Base-by-base conservation (phyloP, 257 asterid species). In the Fraxinus americana region DNA sequence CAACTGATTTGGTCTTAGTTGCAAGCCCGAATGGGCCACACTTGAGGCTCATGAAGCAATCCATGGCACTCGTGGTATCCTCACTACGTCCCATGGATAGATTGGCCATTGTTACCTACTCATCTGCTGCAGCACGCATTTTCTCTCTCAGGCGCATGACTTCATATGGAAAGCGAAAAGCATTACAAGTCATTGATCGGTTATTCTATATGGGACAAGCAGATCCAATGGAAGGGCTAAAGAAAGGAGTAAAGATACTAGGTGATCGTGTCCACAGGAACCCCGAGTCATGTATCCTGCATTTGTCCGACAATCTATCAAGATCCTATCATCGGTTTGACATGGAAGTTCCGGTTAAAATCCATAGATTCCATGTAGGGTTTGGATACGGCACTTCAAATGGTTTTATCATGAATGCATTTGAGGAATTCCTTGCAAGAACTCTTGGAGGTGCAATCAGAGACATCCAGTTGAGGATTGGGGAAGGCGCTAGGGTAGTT, bases 21-120 rank as follows among this genome's bases (percentile, higher is more conserved):
- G 97, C 96, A 3, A 90, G 94, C 77, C 96, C 97, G 1, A 88
- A 89, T 17, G 98, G 97, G 27, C 99, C 98, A 0, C 97, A 94
- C 80, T 73, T 94, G 30, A 86, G 97, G 92, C 94, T 92, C 45
- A 87, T 91, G 96, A 94, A 90, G 84, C 97, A 94, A 82, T 90
- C 96, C 11, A 92, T 94, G 98, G 95, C 97, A 0, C 73, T 91
- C 72, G 95, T 88, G 41, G 96, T 94, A 27, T 90, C 88, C 82
- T 88, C 96, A 0, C 88, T 94, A 9, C 89, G 96, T 1, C 94
- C 94, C 25, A 80, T 84, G 14, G 99, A 94, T 65, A 90, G 98
- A 1, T 72, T 92, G 59, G 96, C 98, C 66, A 90, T 94, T 12
- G 97, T 93, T 1, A 87, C 98, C 2, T 86, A 92, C 87, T 89